Percentiles rank a stretch among this genome's conserved stretches.
These are phyloP conservation scores for Meyerozyma carpophila DNA, from an alignment of 1,139 yeast species.

Conservation along the genomic window DNA sequence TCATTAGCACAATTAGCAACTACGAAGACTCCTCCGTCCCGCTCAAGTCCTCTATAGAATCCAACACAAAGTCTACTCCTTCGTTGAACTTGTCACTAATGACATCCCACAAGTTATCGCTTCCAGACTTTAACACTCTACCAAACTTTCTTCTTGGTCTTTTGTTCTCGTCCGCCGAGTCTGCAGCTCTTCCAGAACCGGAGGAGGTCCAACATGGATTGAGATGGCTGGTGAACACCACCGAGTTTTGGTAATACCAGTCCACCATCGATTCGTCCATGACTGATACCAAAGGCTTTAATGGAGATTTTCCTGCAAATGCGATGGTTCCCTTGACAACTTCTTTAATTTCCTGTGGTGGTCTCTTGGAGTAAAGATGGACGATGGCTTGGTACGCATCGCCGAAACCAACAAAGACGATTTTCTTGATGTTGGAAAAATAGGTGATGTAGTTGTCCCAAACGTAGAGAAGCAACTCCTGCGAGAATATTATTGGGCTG, in stretches of 20 bases:
- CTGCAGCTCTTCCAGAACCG: slow-evolving; percentile 11
- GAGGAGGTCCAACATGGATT: slow-evolving; percentile 64
- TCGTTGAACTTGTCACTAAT: slow-evolving; percentile 82
- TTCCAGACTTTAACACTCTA: slow-evolving; percentile 68
- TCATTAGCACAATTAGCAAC: not conserved
- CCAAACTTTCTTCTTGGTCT: slow-evolving; percentile 89
- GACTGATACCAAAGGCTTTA: slow-evolving; percentile 76
- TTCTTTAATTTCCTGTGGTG: slow-evolving; percentile 48
- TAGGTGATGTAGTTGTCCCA: slow-evolving; percentile 91
- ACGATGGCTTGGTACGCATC: slow-evolving; percentile 86
- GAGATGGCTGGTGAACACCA: slow-evolving; percentile 67
- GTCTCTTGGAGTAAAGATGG: slow-evolving; percentile 80
- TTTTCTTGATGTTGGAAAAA: slow-evolving; percentile 58
- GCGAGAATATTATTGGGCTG: slow-evolving; percentile 63
- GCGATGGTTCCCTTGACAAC: slow-evolving; percentile 68
- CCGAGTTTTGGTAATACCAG: slow-evolving; percentile 86
- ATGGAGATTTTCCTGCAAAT: slow-evolving; percentile 58
- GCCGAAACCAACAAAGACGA: slow-evolving; percentile 85
- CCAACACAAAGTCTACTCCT: slow-evolving; percentile 76
- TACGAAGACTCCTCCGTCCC: slow-evolving; percentile 13
- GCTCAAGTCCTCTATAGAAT: slow-evolving; percentile 55
- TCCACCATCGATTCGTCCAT: slow-evolving; percentile 86
- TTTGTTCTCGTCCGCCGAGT: slow-evolving; percentile 44
- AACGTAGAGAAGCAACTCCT: slow-evolving; percentile 68
- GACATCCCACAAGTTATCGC: slow-evolving; percentile 72